These are phyloP conservation scores for Tulasnella sp. DNA, from an alignment of 768 basidiomycete genomes.

Conservation along the genomic window DNA sequence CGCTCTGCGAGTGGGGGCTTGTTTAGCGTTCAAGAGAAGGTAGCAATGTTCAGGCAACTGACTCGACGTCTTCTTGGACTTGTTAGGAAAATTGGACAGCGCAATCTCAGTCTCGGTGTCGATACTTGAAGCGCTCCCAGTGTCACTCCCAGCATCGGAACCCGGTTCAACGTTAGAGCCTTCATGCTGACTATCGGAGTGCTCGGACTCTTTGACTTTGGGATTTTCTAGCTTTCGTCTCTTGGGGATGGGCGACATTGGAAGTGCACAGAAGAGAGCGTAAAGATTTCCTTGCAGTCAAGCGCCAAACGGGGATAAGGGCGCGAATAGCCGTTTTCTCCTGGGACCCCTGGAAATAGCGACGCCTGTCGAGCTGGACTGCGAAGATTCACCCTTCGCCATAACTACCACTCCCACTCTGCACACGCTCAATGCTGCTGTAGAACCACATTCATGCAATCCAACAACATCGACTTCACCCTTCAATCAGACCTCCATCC, in stretches of 20 bases:
- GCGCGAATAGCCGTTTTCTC: background rate
- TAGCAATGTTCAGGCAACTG: background rate
- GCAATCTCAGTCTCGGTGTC: constrained; percentile 60
- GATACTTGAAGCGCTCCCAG: constrained; percentile 20
- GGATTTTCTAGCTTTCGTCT: constrained; percentile 32
- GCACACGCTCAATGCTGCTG: background rate
- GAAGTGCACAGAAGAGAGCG: background rate
- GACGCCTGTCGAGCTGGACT: constrained; percentile 1
- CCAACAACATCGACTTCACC: background rate
- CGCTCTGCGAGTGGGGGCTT: constrained; percentile 32
- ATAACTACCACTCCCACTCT: background rate
- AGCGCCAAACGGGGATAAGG: background rate
- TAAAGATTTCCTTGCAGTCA: constrained; percentile 3
- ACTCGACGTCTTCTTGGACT: constrained; percentile 65
- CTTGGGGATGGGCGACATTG: constrained; percentile 42
- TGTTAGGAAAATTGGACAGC: constrained; percentile 35
- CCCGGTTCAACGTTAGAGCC: constrained; percentile 11
- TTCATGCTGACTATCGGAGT: constrained; percentile 16
- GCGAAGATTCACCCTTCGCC: background rate
- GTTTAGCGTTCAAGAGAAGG: background rate
- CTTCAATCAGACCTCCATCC: constrained; percentile 50
- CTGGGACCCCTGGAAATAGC: background rate
- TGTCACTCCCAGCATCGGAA: constrained; percentile 17
- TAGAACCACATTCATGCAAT: background rate
- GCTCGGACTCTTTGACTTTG: constrained; percentile 7